Evolutionary conservation across 1,284 basidiomycete genomes (phyloP), one percentile per base, ranked within the genome.

Genomic region (Ganoderma meredithae): DNA sequence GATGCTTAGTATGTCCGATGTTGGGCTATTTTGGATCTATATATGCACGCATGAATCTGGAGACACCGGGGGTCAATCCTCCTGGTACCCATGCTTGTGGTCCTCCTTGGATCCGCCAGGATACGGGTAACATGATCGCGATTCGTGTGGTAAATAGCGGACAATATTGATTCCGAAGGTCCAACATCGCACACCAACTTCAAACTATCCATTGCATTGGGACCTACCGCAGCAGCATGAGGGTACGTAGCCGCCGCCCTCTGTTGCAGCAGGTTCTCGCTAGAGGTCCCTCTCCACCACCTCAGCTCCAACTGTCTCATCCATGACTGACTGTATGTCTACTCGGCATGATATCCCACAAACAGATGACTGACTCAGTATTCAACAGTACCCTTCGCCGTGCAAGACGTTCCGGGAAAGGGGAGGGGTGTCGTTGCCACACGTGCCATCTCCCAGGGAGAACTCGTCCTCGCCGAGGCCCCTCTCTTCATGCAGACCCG

Each of bases 371-470:
- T n/a, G 1, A 41, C 39, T 0, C 25, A 17, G 5, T 22, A 40
- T 17, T 0, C 27, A 9, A 27, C 44, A 69, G 68, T 43, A 12
- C 31, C 36, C 3, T 65, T 62, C 41, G 47, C 63, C 25, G 64
- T 70, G n/a, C 40, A 55, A 27, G 72, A 72, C 31, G 59, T 77
- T 43, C 69, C 70, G 0, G 71, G 73, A n/a, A 75, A 74, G 56
- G 69, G 69, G 40, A 36, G 59, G 15, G 69, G 69, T 10, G 56
- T 70, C 53, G 39, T 70, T 22, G 69, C 69, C 27, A 44, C 63
- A 8, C 66, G 69, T n/a, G 8, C 64, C 6, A 66, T 70, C 33
- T 27, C 66, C 10, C 59, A 39, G n/a, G 69, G 66, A 19, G 69
- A 70, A 36, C 66, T 65, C 39, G n/a, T 70, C 40, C 66, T 70